Conservation (phyloP, 306 rosid species). For the Betula pendula region DNA sequence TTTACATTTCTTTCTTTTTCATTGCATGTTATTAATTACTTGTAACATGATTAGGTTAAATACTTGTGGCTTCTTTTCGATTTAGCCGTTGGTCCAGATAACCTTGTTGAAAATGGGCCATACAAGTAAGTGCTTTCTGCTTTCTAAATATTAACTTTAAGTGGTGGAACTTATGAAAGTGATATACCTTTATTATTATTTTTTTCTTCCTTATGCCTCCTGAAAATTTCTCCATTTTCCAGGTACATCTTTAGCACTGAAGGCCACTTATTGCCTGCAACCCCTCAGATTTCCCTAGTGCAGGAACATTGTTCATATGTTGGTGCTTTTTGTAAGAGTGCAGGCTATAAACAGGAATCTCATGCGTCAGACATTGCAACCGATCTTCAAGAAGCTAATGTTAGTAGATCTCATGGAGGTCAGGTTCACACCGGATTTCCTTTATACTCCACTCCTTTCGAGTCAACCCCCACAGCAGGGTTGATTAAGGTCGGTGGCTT, state of each 20-base stretch:
- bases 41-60: constrained; percentile 61
- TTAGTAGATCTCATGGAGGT: constrained; percentile 43
- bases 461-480: constrained; percentile 58
- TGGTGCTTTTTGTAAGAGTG: constrained; percentile 76
- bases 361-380: constrained; percentile 41
- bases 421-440: constrained; percentile 40
- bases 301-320: constrained; percentile 79
- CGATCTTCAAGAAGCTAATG: constrained; percentile 64
- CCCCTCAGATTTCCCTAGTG: constrained; percentile 80
- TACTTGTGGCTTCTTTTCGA: constrained; percentile 99
- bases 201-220: constrained; percentile 7
- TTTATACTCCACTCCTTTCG: constrained; percentile 43
- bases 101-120: constrained; percentile 94
- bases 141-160: constrained; percentile 23
- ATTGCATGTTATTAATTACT: constrained; percentile 25
- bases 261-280: constrained; percentile 90
- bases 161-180: constrained; percentile 15
- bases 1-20: constrained; percentile 5
- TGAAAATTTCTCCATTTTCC: constrained; percentile 19
- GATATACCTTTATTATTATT: not conserved
- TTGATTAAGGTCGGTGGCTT: constrained; percentile 63
- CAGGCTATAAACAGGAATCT: constrained; percentile 37
- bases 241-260: constrained; percentile 95
- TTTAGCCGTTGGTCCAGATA: constrained; percentile 90
- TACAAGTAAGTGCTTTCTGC: constrained; percentile 69